A percentile compares a stretch with the other conserved stretches of the same genome.
Conservation (phyloP, 1,284 basidiomycete species). For the Tylopilus sp. region DNA sequence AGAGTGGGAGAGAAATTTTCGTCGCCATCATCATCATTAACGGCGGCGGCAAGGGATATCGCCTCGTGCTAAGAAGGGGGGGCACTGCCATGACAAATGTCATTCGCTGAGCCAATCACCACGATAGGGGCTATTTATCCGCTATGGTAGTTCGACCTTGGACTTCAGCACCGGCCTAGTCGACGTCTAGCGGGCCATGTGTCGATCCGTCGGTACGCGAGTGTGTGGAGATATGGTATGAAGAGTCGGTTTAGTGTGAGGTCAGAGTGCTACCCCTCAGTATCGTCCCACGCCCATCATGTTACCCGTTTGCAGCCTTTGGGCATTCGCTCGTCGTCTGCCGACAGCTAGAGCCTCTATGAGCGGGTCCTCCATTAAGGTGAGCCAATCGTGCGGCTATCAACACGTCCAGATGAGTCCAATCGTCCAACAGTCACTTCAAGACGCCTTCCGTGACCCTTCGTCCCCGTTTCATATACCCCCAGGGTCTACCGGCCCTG, state of each 20-base stretch:
- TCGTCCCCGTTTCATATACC: slow-evolving; percentile 62
- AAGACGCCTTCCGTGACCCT: slow-evolving; percentile 60
- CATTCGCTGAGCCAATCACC: not conserved
- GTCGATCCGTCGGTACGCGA: too few species aligned
- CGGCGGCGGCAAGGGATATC: not conserved
- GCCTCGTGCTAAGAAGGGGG: too few species aligned
- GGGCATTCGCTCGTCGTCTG: slow-evolving; percentile 1
- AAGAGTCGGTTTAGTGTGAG: too few species aligned
- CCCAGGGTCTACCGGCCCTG: slow-evolving; percentile 58
- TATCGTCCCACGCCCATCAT: slow-evolving; percentile 6
- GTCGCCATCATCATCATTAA: slow-evolving; percentile 5
- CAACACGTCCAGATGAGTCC: not conserved
- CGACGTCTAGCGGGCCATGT: too few species aligned
- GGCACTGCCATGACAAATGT: not conserved
- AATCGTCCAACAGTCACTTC: slow-evolving; percentile 40
- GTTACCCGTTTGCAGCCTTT: slow-evolving; percentile 4
- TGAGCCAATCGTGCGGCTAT: not conserved
- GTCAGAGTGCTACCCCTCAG: fast-evolving
- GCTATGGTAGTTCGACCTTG: not conserved
- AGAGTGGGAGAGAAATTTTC: not conserved
- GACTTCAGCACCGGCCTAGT: too few species aligned
- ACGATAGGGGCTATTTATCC: not conserved
- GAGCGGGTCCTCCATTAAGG: slow-evolving; percentile 32
- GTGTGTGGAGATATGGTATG: too few species aligned
- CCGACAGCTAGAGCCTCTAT: slow-evolving; percentile 6